Percentiles rank a stretch among this genome's conserved stretches.
These are phyloP conservation scores for Hamigera avellanea DNA, from an alignment of 495 filamentous ascomycete species.

Conservation along the genomic window DNA sequence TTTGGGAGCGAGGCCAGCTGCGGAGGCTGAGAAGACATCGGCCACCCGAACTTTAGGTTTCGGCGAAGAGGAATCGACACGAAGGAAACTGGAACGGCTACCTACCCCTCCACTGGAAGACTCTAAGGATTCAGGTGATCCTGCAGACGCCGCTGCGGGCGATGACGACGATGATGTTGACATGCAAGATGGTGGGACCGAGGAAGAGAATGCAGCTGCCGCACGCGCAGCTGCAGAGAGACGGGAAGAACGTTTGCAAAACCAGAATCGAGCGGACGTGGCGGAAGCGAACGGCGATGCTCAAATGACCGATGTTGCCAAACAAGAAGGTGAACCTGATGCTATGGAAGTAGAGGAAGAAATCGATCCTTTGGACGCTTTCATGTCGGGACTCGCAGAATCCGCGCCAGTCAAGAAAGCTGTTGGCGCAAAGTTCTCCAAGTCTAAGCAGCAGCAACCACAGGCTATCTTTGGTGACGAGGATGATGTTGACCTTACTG, in stretches of 20 bases:
- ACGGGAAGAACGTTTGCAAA: conserved; percentile 54
- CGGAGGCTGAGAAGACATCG: conserved; percentile 53
- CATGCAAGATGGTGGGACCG: conserved; percentile 63
- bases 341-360: conserved; percentile 57
- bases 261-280: conserved; percentile 20
- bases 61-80: conserved; percentile 74
- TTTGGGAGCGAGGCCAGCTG: conserved; percentile 50
- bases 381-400: conserved; percentile 74
- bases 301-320: conserved; percentile 33
- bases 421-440: conserved; percentile 30
- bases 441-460: conserved; percentile 46
- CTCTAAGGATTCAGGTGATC: conserved; percentile 45
- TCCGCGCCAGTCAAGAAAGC: conserved; percentile 30
- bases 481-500: conserved; percentile 64
- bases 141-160: conserved; percentile 45
- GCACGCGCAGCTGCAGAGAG: conserved; percentile 70
- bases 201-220: conserved; percentile 79
- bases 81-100: conserved; percentile 79
- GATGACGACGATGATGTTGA: conserved; percentile 66
- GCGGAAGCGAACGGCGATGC: conserved; percentile 22
- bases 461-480: conserved; percentile 81
- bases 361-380: conserved; percentile 87
- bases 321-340: conserved; percentile 9
- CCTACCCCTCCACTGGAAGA: conserved; percentile 61
- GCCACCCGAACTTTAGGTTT: conserved; percentile 69